phyloP scores from a whole-genome alignment of 2,329 filamentous ascomycete species.

The Sporothrix inflata region DNA sequence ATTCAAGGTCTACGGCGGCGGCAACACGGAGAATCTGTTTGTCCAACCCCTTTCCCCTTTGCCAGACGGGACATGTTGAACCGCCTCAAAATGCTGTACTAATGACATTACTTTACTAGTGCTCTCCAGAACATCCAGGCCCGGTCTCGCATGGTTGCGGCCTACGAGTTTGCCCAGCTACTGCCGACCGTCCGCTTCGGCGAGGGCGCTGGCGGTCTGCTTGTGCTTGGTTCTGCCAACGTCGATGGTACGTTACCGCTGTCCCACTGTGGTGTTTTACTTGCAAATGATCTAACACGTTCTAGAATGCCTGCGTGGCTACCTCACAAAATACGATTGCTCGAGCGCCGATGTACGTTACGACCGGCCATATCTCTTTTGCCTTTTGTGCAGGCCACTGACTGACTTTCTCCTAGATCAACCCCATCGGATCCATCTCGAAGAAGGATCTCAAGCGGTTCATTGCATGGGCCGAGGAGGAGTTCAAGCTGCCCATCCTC shows the following conservation, averaged over 20 bases:
- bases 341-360: conserved; percentile 29
- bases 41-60: neutral
- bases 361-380: too few species aligned
- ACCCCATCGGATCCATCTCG: conserved; percentile 63
- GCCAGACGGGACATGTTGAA: neutral
- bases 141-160: conserved; percentile 57
- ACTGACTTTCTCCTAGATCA: conserved; percentile 44
- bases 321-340: conserved; percentile 75
- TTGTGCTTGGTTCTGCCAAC: conserved; percentile 35
- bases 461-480: conserved; percentile 63
- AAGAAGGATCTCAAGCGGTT: conserved; percentile 72
- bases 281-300: conserved; percentile 37
- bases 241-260: conserved; percentile 35
- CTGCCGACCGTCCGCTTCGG: conserved; percentile 33
- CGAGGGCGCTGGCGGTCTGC: conserved; percentile 34
- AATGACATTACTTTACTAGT: neutral
- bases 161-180: conserved; percentile 51
- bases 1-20: conserved; percentile 67
- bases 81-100: neutral
- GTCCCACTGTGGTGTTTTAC: neutral
- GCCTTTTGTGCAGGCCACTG: neutral
- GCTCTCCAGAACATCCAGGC: conserved; percentile 71
- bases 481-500: conserved; percentile 67
- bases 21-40: conserved; percentile 59
- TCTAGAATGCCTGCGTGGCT: conserved; percentile 42